A percentile compares a stretch with the other conserved stretches of the same genome.
These are phyloP conservation scores for Phaseolus coccineus DNA, from an alignment of 331 rosid genomes.

Conservation along the genomic window DNA sequence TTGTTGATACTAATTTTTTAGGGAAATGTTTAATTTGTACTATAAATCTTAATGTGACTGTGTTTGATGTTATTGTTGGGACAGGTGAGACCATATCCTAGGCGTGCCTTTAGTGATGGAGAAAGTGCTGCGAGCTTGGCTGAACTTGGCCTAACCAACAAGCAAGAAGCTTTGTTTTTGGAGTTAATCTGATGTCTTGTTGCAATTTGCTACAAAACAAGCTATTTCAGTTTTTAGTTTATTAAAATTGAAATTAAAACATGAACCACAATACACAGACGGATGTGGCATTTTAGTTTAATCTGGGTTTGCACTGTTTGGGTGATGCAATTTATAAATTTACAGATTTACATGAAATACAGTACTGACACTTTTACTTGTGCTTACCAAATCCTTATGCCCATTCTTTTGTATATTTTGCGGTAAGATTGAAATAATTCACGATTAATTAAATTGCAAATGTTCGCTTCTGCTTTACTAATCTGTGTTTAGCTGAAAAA, in stretches of 20 bases:
- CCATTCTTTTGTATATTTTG: slow-evolving; percentile 31
- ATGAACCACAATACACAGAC: slow-evolving; percentile 41
- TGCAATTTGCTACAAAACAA: slow-evolving; percentile 47
- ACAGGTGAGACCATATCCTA: slow-evolving; percentile 95
- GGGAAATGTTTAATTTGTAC: not conserved
- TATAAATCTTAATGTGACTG: not conserved
- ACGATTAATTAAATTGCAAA: slow-evolving; percentile 6
- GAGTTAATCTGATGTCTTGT: slow-evolving; percentile 62
- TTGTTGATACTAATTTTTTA: not conserved
- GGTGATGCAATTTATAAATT: slow-evolving; percentile 45
- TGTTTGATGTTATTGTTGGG: slow-evolving; percentile 2
- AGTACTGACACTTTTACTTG: slow-evolving; percentile 5
- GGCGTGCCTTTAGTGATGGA: slow-evolving; percentile 81
- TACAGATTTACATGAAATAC: slow-evolving; percentile 25
- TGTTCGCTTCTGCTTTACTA: not conserved
- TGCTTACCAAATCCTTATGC: slow-evolving; percentile 15
- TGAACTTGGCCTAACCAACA: slow-evolving; percentile 82
- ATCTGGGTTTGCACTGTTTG: slow-evolving; percentile 48
- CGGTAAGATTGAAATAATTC: slow-evolving; percentile 19
- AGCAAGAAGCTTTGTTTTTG: slow-evolving; percentile 89
- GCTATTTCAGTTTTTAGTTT: slow-evolving; percentile 40
- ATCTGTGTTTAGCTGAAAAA: not conserved
- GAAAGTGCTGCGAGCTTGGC: slow-evolving; percentile 67
- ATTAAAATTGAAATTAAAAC: not conserved
- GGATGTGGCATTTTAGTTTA: slow-evolving; percentile 42